A percentile compares a stretch with the other conserved stretches of the same genome.
These are phyloP conservation scores for Ogataea hybrid DNA, from an alignment of 1,139 yeast species.

Conservation along the genomic window DNA sequence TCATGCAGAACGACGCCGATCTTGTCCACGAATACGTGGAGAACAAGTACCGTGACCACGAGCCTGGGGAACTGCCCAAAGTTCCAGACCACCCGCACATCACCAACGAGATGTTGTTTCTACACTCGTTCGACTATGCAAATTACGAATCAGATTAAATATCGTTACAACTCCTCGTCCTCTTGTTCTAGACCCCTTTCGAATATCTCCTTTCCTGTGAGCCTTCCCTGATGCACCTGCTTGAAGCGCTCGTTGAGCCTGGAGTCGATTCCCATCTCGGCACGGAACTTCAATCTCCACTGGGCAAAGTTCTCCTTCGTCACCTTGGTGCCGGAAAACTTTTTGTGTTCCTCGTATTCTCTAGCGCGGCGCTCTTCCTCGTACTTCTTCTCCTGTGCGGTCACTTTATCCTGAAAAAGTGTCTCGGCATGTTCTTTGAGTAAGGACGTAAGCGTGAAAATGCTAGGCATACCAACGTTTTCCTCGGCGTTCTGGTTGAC, in stretches of 20 bases:
- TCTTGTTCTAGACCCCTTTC: conserved; percentile 80
- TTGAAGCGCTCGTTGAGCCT: conserved; percentile 50
- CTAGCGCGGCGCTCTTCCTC: conserved; percentile 57
- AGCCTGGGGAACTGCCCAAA: conserved; percentile 11
- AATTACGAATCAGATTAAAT: conserved; percentile 10
- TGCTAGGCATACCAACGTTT: conserved; percentile 83
- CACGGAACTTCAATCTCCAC: conserved; percentile 80
- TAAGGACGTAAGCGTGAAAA: conserved; percentile 73
- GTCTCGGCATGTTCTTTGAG: conserved; percentile 80
- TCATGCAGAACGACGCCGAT: conserved; percentile 18
- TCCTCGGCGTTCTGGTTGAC: conserved; percentile 65
- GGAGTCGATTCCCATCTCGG: conserved; percentile 56
- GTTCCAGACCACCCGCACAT: conserved; percentile 16
- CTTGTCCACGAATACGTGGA: conserved; percentile 13
- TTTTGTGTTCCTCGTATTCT: conserved; percentile 69
- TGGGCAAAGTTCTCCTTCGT: conserved; percentile 64
- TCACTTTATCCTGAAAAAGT: conserved; percentile 55
- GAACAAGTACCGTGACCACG: conserved; percentile 8
- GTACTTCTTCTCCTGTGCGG: conserved; percentile 52
- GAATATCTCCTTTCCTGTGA: conserved; percentile 86
- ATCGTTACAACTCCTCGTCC: conserved; percentile 30
- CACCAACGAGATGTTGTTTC: conserved; percentile 22
- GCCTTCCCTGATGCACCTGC: conserved; percentile 66
- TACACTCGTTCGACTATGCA: conserved; percentile 18
- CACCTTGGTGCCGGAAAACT: conserved; percentile 54